These are phyloP conservation scores for Agroathelia rolfsii DNA, from an alignment of 1,284 basidiomycete species.

Conservation along the genomic window DNA sequence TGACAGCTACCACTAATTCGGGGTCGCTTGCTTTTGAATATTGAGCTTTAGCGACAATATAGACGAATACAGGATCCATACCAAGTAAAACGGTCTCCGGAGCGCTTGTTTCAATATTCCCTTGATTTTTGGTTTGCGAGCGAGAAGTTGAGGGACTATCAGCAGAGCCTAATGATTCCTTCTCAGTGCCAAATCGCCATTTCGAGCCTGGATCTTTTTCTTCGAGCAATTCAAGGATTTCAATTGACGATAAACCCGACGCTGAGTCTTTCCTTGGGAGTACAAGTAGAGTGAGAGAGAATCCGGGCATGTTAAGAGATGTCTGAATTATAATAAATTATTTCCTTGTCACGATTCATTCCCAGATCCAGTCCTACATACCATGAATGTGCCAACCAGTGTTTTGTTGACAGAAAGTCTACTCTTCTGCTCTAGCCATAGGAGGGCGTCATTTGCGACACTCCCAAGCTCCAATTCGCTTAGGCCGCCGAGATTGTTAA, in stretches of 20 bases:
- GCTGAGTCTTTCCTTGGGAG: too few species aligned
- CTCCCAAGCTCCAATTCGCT: constrained; percentile 44
- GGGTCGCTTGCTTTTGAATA: constrained; percentile 35
- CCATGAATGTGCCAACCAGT: constrained; percentile 80
- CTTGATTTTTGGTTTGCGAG: too few species aligned
- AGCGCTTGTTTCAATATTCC: too few species aligned
- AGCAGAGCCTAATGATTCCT: constrained; percentile 31
- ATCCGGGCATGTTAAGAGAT: constrained; percentile 91
- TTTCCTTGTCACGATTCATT: constrained; percentile 4
- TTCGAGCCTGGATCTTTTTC: constrained; percentile 81
- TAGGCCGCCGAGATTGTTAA: constrained; percentile 50
- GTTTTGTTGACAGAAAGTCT: constrained; percentile 61
- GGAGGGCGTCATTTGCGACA: constrained; percentile 37
- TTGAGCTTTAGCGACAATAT: too few species aligned
- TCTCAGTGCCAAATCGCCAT: too few species aligned
- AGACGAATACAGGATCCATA: too few species aligned
- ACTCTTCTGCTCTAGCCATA: too few species aligned
- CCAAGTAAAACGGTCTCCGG: too few species aligned
- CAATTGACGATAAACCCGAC: too few species aligned
- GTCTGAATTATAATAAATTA: constrained; percentile 36
- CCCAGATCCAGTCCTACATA: constrained; percentile 19
- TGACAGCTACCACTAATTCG: constrained; percentile 40
- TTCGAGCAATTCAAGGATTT: too few species aligned
- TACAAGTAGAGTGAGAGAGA: constrained; percentile 81
- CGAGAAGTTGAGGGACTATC: constrained; percentile 24